Evolutionary conservation across 208 protist species (phyloP), one percentile per base, ranked within the genome.

Genomic region (Trypanosoma caninum): DNA sequence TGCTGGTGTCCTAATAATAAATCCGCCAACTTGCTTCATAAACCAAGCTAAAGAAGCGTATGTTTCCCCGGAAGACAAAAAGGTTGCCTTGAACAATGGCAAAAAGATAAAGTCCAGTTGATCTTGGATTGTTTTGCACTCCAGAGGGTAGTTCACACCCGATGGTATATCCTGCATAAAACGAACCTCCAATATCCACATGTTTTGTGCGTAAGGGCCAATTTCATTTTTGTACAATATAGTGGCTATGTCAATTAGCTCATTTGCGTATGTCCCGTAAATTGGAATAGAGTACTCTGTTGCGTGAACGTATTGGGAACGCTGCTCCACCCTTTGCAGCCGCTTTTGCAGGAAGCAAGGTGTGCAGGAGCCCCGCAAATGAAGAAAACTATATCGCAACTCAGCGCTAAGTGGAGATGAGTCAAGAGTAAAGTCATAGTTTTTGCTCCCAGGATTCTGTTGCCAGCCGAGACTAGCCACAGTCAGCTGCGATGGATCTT

Each of bases 51-150:
- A 68, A 60, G 64, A 20, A 82, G 78, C 66, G 93, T 98, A 74
- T 58, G 73, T 72, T 72, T 65, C n/a, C 11, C 56, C 78, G 0
- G 74, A 55, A 80, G 96, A 95, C n/a, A 73, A 55, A 13, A 95
- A 51, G 7, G 97, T 97, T 1, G 94, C 98, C 54, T 98, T 97
- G 52, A 99, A 98, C 13, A 99, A 80, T 6, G 98, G 98, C 33
- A 89, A 60, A 80, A 99, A 99, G 9, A 99, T 66, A 78, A 96
- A 96, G 56, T 97, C 83, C 9, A 99, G 65, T 55, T 99, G 84
- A 33, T 99, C 86, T 47, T 98, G 76, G 44, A 99, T 97, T 28
- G 70, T 97, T 20, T 75, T 59, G 57, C 79, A 84, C 42, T 74
- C 63, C 53, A 71, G 54, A 25, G 68, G 57, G 51, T 80, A 74